phyloP scores from a whole-genome alignment of 140 eudicot species.

The Stevia rebaudiana region DNA sequence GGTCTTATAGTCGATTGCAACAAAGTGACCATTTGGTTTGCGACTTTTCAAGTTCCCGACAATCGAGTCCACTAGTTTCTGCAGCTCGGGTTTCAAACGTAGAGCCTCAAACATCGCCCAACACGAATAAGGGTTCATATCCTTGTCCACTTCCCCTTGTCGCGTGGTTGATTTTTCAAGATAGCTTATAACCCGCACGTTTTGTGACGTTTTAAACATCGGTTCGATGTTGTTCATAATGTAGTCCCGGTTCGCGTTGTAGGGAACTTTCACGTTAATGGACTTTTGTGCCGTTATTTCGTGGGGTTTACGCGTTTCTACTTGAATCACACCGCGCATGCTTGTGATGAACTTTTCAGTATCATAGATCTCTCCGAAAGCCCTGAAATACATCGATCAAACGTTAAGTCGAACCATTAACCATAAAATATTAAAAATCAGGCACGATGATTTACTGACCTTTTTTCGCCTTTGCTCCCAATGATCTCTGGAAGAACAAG shows the following conservation, averaged over 20 bases:
- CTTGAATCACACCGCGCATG: constrained; percentile 48
- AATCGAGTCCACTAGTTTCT: constrained; percentile 40
- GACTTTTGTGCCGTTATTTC: constrained; percentile 21
- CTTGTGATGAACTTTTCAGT: constrained; percentile 41
- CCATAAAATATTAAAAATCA: neutral
- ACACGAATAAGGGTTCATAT: constrained; percentile 42
- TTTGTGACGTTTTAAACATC: constrained; percentile 26
- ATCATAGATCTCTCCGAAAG: constrained; percentile 60
- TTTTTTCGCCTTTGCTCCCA: constrained; percentile 51
- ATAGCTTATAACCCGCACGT: constrained; percentile 43
- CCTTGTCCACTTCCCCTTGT: constrained; percentile 25
- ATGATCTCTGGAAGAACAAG: constrained; percentile 70
- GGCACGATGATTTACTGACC: constrained; percentile 32
- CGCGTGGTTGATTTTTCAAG: constrained; percentile 32
- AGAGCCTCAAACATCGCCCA: constrained; percentile 55
- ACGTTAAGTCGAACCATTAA: neutral
- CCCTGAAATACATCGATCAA: constrained; percentile 30
- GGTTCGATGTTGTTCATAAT: constrained; percentile 42
- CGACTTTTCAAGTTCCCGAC: constrained; percentile 31
- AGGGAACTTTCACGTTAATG: constrained; percentile 48
- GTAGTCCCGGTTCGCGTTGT: constrained; percentile 43
- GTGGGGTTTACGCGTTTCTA: constrained; percentile 32
- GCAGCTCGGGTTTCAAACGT: constrained; percentile 44
- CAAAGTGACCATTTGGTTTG: constrained; percentile 35
- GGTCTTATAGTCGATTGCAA: constrained; percentile 54